Base-by-base conservation (phyloP, 305 asterid species). In the Fraxinus paxiana region DNA sequence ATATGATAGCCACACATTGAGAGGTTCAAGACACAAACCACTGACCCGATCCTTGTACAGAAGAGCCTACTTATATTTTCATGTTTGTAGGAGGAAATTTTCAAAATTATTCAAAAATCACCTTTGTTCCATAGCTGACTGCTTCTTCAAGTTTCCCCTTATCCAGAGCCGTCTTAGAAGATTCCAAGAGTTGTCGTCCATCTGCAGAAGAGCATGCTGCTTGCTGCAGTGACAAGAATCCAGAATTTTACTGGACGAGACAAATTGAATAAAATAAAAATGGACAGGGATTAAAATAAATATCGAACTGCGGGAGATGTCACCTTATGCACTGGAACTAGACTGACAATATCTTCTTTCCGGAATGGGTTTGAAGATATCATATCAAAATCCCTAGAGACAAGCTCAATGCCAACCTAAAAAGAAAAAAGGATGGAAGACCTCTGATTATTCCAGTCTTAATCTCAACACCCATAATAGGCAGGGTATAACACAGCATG, bases 121-220 rank as follows among this genome's bases (percentile, higher is more conserved):
- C 99, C 99, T 95, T 95, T 83, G 99, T 94, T 75, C 99, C 99
- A 89, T 88, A 92, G 94, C 93, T 90, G 83, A 95, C 98, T 80
- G 99, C 99, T 87, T 95, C 99, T 88, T 93, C 99, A 85, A 95
- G 99, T 88, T 94, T 95, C 86, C 99, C 99, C 88, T 95, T 95
- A 88, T 95, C 99, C 82, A 95, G 89, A 54, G 99, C 99, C 43
- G 98, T 95, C 92, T 95, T 95, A 82, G 98, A 95, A 79, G 98
- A 94, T 89, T 94, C 99, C 90, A 95, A 88, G 80, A 95, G 98
- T 85, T 95, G 99, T 41, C 99, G 90, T 72, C 98, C 99, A 85
- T 95, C 99, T 65, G 99, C 99, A 63, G 99, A 95, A 80, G 99
- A 94, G 88, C 98, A 95, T 79, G 99, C 99, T 70, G 99, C 99